phyloP scores from a whole-genome alignment of 257 asterid species.

The Anisodus acutangulus region DNA sequence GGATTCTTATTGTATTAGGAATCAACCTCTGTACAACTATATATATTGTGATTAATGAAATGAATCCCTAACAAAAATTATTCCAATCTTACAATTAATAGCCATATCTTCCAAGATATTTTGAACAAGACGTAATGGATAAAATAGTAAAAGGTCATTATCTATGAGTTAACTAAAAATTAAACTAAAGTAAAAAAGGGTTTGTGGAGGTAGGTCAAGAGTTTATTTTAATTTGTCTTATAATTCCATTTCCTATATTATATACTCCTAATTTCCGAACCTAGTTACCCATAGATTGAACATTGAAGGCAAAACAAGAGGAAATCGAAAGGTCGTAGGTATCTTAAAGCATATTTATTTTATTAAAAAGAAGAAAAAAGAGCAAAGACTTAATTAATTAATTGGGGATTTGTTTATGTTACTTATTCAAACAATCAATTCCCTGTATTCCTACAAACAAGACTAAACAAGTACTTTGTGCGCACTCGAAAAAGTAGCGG shows the following conservation, averaged over 20 bases:
- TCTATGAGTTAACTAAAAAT: neutral
- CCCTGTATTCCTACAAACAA: slow-evolving; percentile 4
- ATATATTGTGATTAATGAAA: too few relatives aligned
- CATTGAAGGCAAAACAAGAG: neutral
- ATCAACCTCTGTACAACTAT: too few relatives aligned
- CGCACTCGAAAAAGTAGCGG: too few relatives aligned
- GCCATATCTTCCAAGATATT: neutral
- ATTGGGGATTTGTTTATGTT: neutral
- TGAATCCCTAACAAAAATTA: too few relatives aligned
- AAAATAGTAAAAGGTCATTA: neutral
- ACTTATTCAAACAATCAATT: neutral
- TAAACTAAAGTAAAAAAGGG: neutral
- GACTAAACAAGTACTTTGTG: slow-evolving; percentile 13
- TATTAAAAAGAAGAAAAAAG: neutral
- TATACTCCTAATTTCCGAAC: neutral
- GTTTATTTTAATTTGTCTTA: neutral
- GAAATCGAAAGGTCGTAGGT: neutral
- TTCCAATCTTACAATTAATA: too few relatives aligned
- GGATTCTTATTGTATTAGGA: too few relatives aligned
- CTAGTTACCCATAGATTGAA: neutral
- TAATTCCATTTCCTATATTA: neutral
- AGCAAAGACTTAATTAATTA: neutral
- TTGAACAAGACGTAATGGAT: neutral
- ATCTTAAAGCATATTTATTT: neutral
- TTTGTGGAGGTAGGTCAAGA: slow-evolving; percentile 20